These are phyloP conservation scores for Raphanus raphanistrum DNA, from an alignment of 345 rosid genomes.

Conservation along the genomic window DNA sequence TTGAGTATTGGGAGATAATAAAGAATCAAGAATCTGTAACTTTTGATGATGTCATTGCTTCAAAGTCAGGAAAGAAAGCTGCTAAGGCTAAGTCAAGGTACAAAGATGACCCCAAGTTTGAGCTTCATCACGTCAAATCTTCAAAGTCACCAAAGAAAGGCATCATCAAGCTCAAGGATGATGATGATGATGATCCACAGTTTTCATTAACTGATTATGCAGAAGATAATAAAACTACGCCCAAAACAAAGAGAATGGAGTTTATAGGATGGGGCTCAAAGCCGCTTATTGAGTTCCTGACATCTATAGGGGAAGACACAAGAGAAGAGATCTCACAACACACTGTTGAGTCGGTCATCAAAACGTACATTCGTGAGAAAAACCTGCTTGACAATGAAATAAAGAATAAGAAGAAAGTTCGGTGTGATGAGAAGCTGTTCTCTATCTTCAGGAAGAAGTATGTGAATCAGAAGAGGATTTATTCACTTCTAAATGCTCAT, in stretches of 20 bases:
- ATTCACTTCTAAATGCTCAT: constrained; percentile 41
- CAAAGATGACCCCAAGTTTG: constrained; percentile 16
- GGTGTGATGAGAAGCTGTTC: constrained; percentile 48
- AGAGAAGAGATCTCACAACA: constrained; percentile 37
- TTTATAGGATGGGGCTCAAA: constrained; percentile 54
- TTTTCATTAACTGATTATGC: constrained; percentile 23
- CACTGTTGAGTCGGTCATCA: constrained; percentile 42
- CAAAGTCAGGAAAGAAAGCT: constrained; percentile 23
- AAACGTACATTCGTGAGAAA: constrained; percentile 34
- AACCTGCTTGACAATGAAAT: constrained; percentile 37
- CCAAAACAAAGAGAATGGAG: constrained; percentile 35
- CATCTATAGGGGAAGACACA: constrained; percentile 49
- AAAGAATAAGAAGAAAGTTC: constrained; percentile 35
- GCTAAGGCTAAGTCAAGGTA: constrained; percentile 4
- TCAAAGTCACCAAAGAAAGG: constrained; percentile 36
- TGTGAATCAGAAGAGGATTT: constrained; percentile 34
- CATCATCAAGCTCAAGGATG: neutral
- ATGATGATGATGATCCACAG: constrained; percentile 13
- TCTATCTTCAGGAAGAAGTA: constrained; percentile 47
- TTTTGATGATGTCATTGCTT: constrained; percentile 43
- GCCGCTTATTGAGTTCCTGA: constrained; percentile 52
- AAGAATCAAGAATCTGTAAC: constrained; percentile 43
- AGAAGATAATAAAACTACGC: neutral
- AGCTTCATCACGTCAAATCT: constrained; percentile 35
- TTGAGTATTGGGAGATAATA: constrained; percentile 50